phyloP scores from a whole-genome alignment of 176 grass and related monocot species.

The Avena eriantha region DNA sequence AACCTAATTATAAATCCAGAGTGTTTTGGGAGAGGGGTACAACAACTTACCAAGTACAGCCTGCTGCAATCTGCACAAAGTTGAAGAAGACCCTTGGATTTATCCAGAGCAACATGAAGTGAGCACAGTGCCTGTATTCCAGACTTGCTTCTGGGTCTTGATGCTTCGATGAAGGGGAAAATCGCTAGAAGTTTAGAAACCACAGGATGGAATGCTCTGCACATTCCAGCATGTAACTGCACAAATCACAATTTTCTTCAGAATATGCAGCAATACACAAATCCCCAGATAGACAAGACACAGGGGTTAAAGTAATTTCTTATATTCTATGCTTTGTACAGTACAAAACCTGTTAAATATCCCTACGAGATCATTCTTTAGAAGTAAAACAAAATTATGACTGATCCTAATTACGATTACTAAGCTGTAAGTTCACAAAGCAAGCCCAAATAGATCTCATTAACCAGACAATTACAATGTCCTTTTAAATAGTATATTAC shows the following conservation, averaged over 20 bases:
- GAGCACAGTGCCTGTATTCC: conserved; percentile 93
- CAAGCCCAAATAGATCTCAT: not conserved
- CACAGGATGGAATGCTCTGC: conserved; percentile 62
- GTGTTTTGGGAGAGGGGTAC: not conserved
- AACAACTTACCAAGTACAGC: conserved; percentile 79
- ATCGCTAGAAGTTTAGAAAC: conserved; percentile 81
- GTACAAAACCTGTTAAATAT: conserved; percentile 3
- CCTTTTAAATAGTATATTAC: no score
- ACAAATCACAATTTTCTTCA: conserved; percentile 32
- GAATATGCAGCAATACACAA: conserved; percentile 24
- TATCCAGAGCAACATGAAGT: conserved; percentile 89
- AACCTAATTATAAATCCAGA: conserved; percentile 7
- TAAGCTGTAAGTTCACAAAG: not conserved
- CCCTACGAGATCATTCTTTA: not conserved
- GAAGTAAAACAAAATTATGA: conserved; percentile 14
- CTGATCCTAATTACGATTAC: not conserved
- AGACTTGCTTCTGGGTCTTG: conserved; percentile 95
- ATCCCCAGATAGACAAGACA: not conserved
- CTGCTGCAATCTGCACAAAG: conserved; percentile 94
- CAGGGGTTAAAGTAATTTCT: not conserved
- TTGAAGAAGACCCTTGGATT: conserved; percentile 84
- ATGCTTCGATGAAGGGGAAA: conserved; percentile 92
- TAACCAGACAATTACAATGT: no score
- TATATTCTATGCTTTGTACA: not conserved
- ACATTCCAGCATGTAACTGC: conserved; percentile 88